These are phyloP conservation scores for Pestalotiopsis sp. DNA, from an alignment of 2,329 filamentous ascomycete genomes.

Conservation along the genomic window DNA sequence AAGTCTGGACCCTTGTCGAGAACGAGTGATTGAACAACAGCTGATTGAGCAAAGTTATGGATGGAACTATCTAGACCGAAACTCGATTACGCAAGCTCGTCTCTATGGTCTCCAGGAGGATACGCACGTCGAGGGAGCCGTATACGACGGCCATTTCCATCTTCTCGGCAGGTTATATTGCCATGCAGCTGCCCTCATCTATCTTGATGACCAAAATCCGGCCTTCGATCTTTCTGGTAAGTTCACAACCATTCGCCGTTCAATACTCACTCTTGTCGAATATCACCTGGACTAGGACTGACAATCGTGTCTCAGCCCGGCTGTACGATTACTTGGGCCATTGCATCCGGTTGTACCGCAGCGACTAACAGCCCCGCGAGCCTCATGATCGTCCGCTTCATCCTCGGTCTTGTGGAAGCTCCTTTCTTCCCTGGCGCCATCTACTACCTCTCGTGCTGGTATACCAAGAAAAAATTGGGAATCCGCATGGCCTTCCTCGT, in stretches of 20 bases:
- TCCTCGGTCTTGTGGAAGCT: slow-evolving; percentile 11
- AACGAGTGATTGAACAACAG: no score
- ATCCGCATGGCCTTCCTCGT: neutral
- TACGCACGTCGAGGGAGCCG: slow-evolving; percentile 23
- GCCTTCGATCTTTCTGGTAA: slow-evolving; percentile 37
- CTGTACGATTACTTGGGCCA: neutral
- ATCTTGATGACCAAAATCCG: slow-evolving; percentile 33
- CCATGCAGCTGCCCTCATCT: slow-evolving; percentile 38
- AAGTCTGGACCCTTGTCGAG: no score
- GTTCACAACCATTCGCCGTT: neutral
- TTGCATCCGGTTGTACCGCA: slow-evolving; percentile 2
- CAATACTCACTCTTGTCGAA: neutral
- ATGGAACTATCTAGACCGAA: slow-evolving; percentile 40
- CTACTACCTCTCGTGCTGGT: slow-evolving; percentile 11
- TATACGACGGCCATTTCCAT: slow-evolving; percentile 37
- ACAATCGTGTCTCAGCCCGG: neutral
- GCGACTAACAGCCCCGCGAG: slow-evolving; percentile 2
- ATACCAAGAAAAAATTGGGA: slow-evolving; percentile 9
- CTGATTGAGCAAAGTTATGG: slow-evolving; percentile 27
- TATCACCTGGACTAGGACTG: neutral
- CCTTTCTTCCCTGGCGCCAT: slow-evolving; percentile 12
- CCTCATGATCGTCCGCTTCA: slow-evolving; percentile 9
- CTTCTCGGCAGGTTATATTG: slow-evolving; percentile 37
- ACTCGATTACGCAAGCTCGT: slow-evolving; percentile 38
- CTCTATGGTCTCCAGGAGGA: slow-evolving; percentile 41